Percentiles rank a stretch among this genome's conserved stretches.
These are phyloP conservation scores for Schizopora paradoxa DNA, from an alignment of 1,284 basidiomycete genomes.

Conservation along the genomic window DNA sequence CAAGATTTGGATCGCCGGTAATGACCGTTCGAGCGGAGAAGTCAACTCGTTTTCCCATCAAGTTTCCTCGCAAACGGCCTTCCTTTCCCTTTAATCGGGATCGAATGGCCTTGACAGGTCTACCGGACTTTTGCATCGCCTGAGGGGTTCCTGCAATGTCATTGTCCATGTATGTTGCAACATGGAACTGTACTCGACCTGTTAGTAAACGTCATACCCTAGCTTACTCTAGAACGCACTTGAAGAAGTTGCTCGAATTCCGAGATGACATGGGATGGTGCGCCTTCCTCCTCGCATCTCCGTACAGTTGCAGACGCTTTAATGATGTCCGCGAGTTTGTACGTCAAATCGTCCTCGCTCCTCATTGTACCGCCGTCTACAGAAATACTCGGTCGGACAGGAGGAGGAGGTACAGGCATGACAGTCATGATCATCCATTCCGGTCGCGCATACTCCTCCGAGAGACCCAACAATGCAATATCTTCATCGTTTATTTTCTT, in stretches of 20 bases:
- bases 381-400: conserved; percentile 95
- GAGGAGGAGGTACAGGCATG: conserved; percentile 95
- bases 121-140: conserved; percentile 94
- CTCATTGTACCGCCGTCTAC: conserved; percentile 95
- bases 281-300: conserved; percentile 94
- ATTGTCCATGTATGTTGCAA: conserved; percentile 99
- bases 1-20: conserved; percentile 96
- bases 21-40: conserved; percentile 99
- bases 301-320: conserved; percentile 92
- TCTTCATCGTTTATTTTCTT: conserved; percentile 92
- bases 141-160: conserved; percentile 98
- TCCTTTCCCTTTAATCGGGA: conserved; percentile 99
- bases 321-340: conserved; percentile 97
- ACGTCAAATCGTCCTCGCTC: conserved; percentile 98
- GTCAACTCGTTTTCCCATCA: conserved; percentile 99
- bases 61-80: conserved; percentile 93
- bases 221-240: conserved; percentile 35
- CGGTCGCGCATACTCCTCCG: conserved; percentile 93
- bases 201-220: conserved; percentile 9
- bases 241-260: conserved; percentile 97
- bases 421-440: conserved; percentile 99
- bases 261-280: conserved; percentile 91
- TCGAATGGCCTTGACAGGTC: conserved; percentile 97
- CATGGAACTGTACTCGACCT: conserved; percentile 70
- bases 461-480: conserved; percentile 88